A percentile compares a stretch with the other conserved stretches of the same genome.
These are phyloP conservation scores for Emericellopsis cladophorae DNA, from an alignment of 2,329 filamentous ascomycete genomes.

Conservation along the genomic window DNA sequence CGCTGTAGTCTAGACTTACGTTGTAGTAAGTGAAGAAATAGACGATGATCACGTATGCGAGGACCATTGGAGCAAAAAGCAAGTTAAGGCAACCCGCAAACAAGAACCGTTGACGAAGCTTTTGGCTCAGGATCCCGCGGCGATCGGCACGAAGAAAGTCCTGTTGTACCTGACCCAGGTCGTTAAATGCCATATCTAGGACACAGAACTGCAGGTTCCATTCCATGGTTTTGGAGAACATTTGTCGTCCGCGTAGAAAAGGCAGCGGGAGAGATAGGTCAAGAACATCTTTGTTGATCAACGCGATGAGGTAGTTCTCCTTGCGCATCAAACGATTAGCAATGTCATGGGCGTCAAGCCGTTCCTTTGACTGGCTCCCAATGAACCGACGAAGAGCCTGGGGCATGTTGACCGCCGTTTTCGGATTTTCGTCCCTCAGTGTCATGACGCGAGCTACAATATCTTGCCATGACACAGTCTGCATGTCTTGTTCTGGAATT, in stretches of 20 bases:
- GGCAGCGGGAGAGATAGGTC: slow-evolving; percentile 79
- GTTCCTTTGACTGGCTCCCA: slow-evolving; percentile 80
- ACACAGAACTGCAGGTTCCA: slow-evolving; percentile 89
- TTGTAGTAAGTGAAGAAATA: slow-evolving; percentile 96
- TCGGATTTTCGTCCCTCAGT: slow-evolving; percentile 74
- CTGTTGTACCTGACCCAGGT: slow-evolving; percentile 73
- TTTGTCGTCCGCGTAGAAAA: slow-evolving; percentile 63
- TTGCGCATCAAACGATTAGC: slow-evolving; percentile 93
- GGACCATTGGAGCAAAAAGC: slow-evolving; percentile 72
- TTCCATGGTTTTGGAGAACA: slow-evolving; percentile 81
- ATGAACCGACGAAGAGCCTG: slow-evolving; percentile 42
- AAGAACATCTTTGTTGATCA: slow-evolving; percentile 94
- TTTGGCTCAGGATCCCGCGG: slow-evolving; percentile 64
- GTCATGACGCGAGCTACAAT: slow-evolving; percentile 77
- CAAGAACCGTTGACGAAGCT: slow-evolving; percentile 63
- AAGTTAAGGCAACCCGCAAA: slow-evolving; percentile 81
- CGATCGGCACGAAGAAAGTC: slow-evolving; percentile 77
- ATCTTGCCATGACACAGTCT: slow-evolving; percentile 89
- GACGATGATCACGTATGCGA: slow-evolving; percentile 75
- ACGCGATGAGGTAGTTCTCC: slow-evolving; percentile 91
- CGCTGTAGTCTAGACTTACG: slow-evolving; percentile 28
- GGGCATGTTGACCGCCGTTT: slow-evolving; percentile 50
- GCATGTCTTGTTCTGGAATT: slow-evolving; percentile 74
- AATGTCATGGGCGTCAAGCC: slow-evolving; percentile 92
- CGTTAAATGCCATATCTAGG: slow-evolving; percentile 88